These are phyloP conservation scores for Epicoccum nigrum DNA, from an alignment of 2,329 filamentous ascomycete genomes.

Conservation along the genomic window DNA sequence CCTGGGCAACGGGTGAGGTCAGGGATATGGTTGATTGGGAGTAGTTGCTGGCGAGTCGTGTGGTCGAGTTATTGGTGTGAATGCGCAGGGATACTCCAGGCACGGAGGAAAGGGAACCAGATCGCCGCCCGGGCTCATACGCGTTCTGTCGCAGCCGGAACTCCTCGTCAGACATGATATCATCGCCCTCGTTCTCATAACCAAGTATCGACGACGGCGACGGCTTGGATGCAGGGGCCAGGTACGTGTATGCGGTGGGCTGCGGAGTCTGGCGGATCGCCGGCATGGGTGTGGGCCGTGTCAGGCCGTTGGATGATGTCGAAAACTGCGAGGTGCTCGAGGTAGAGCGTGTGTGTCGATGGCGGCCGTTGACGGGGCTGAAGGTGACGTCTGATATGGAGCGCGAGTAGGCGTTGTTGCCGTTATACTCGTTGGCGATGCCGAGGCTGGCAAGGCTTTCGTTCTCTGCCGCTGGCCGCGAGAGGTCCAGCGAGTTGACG, in stretches of 20 bases:
- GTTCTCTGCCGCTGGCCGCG: constrained; percentile 61
- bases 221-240: constrained; percentile 58
- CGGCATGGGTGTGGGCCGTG: constrained; percentile 58
- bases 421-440: constrained; percentile 55
- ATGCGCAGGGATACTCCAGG: constrained; percentile 47
- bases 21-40: constrained; percentile 60
- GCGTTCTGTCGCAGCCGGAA: constrained; percentile 48
- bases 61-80: constrained; percentile 49
- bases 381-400: constrained; percentile 55
- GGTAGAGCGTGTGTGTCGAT: constrained; percentile 58
- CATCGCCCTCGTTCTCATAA: constrained; percentile 52
- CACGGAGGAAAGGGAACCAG: constrained; percentile 54
- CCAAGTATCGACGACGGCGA: constrained; percentile 57
- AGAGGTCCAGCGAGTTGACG: constrained; percentile 59
- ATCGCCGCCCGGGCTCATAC: constrained; percentile 49
- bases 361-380: constrained; percentile 46
- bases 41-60: constrained; percentile 54
- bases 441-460: constrained; percentile 59
- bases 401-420: constrained; percentile 40
- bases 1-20: constrained; percentile 48
- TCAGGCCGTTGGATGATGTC: constrained; percentile 55
- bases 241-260: constrained; percentile 54
- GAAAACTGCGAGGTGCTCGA: constrained; percentile 63
- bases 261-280: constrained; percentile 62
- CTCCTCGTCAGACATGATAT: constrained; percentile 56